Percentiles rank a stretch among this genome's conserved stretches.
phyloP scores from a whole-genome alignment of 352 stramenopile genomes.

The Phytophthora quininea region DNA sequence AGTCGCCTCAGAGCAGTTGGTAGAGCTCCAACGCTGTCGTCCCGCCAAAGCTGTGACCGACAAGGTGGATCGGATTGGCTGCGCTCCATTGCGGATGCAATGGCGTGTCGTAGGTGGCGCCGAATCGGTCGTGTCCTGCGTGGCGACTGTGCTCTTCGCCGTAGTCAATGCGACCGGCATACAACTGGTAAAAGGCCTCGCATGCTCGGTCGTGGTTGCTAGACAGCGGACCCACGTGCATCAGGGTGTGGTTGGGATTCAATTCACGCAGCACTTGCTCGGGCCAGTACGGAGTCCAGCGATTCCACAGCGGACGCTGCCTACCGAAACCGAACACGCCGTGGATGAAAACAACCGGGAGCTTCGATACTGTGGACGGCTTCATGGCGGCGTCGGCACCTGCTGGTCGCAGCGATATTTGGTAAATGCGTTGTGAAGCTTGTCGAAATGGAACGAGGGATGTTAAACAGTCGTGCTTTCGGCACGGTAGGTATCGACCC shows the following conservation, averaged over 20 bases:
- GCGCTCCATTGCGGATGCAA: constrained; percentile 58
- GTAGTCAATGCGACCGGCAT: constrained; percentile 65
- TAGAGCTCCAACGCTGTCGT: constrained; percentile 78
- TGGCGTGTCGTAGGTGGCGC: constrained; percentile 34
- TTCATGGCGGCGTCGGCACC: background rate
- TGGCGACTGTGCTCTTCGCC: constrained; percentile 44
- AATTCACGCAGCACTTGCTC: constrained; percentile 41
- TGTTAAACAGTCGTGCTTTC: background rate
- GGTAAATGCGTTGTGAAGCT: too few relatives aligned
- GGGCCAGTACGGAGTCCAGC: constrained; percentile 59
- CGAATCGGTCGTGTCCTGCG: constrained; percentile 51
- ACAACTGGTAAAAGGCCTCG: constrained; percentile 69
- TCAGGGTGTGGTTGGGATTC: constrained; percentile 52
- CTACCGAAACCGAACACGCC: constrained; percentile 64
- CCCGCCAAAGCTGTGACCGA: constrained; percentile 73
- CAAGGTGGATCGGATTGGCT: constrained; percentile 58
- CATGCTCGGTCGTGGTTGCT: constrained; percentile 69
- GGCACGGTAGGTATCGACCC: background rate
- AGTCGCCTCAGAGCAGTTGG: constrained; percentile 63
- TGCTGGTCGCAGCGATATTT: background rate
- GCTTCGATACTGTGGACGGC: constrained; percentile 36
- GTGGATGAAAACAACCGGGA: constrained; percentile 68
- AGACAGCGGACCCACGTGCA: constrained; percentile 56
- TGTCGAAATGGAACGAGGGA: constrained; percentile 5
- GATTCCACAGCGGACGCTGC: constrained; percentile 51